Percentiles rank a stretch among this genome's conserved stretches.
Evolutionary conservation across 495 filamentous ascomycete species (phyloP).

Genomic region (Aspergillus kassunensis): DNA sequence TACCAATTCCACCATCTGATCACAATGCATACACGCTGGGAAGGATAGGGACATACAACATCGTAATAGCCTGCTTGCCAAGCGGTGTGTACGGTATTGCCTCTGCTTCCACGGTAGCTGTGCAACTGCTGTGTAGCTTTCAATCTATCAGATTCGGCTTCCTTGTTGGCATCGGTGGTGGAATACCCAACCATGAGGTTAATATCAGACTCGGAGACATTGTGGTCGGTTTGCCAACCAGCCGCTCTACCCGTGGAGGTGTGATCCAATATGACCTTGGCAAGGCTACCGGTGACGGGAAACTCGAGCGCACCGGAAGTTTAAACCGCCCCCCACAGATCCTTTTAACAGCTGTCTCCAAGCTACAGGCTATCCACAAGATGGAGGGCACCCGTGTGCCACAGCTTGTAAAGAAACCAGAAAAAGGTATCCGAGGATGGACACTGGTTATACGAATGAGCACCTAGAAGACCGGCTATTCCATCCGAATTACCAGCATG

Average conservation of each 20-base stretch:
- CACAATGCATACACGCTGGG: constrained; percentile 31
- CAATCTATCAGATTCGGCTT: constrained; percentile 28
- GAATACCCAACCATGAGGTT: constrained; percentile 12
- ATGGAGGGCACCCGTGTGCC: background rate
- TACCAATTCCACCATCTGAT: constrained; percentile 23
- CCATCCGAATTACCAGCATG: constrained; percentile 14
- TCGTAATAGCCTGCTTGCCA: background rate
- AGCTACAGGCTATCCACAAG: background rate
- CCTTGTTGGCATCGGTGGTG: constrained; percentile 42
- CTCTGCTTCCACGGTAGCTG: background rate
- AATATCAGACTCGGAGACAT: constrained; percentile 31
- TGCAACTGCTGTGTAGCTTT: constrained; percentile 27
- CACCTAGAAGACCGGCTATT: constrained; percentile 17
- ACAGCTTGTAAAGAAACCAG: background rate
- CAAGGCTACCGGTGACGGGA: background rate
- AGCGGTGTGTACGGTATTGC: background rate
- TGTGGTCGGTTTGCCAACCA: constrained; percentile 19
- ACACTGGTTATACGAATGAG: background rate
- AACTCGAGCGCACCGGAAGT: constrained; percentile 20
- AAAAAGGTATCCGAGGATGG: constrained; percentile 2
- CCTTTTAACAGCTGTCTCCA: background rate
- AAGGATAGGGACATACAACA: constrained; percentile 21
- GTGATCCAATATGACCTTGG: constrained; percentile 23
- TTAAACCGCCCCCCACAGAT: constrained; percentile 19
- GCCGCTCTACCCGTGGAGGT: background rate